Evolutionary conservation across 441 rosid species (phyloP), one percentile per base, ranked within the genome.

Genomic region (Daphne laureola): DNA sequence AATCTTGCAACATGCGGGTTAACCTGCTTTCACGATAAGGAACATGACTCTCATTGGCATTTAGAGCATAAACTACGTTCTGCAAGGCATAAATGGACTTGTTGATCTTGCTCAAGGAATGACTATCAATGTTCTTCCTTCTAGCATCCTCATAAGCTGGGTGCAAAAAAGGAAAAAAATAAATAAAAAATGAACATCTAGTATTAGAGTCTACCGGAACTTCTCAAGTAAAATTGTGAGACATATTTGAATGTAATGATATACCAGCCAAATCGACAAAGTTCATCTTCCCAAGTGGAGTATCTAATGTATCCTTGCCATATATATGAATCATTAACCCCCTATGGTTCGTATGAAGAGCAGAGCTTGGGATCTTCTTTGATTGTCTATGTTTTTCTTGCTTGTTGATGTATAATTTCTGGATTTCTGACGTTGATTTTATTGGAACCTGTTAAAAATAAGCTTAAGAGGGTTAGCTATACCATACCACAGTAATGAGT

Each of bases 1-100:
- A 88, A 52, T 83, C 89, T 60, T 78, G 80, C 73, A 85, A 62
- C 83, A 88, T 67, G 47, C 73, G 83, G 41, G 91, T 81, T 27
- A 88, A 74, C 66, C 77, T 83, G 66, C 87, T 85, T 71, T 83
- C 94, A 17, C 96, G 78, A 66, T 81, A 88, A 14, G 94, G 94
- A 36, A 88, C 78, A 55, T 79, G 86, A 23, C 58, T 61, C 55
- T 79, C 89, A 54, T 79, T 79, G 38, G 79, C 75, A 51, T 66
- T 83, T 56, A 88, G 63, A 45, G 96, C 81, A 59, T 61, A 74
- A 57, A 83, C 49, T 53, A 88, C 94, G 51, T 83, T 83, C 27
- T 78, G 83, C 31, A 88, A 62, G 23, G 91, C 83, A 72, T 85
- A 66, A 12, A 88, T 68, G 3, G 91, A 78, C 73, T 72, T 88